A percentile compares a stretch with the other conserved stretches of the same genome.
Evolutionary conservation across 306 rosid genomes (phyloP).

Genomic region (Begonia peltatifolia): DNA sequence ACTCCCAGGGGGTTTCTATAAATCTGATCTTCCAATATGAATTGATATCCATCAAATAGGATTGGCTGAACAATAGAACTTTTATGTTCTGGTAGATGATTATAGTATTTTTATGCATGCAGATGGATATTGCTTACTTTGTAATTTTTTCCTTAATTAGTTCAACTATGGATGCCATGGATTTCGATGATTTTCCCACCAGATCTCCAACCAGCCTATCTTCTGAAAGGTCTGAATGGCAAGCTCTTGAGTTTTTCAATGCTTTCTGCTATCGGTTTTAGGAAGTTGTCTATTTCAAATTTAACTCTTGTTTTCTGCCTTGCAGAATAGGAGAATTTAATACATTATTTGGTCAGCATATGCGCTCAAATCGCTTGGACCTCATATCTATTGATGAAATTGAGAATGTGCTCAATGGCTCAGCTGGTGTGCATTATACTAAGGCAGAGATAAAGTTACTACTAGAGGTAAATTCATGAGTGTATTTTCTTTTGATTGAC

Average conservation of each 20-base stretch:
- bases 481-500: background rate
- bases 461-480: constrained; percentile 44
- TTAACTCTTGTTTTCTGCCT: background rate
- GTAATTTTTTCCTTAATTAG: constrained; percentile 13
- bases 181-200: constrained; percentile 44
- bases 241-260: background rate
- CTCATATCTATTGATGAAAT: constrained; percentile 47
- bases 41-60: background rate
- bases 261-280: background rate
- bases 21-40: background rate
- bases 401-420: constrained; percentile 46
- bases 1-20: no score
- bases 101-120: no score
- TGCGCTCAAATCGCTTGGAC: constrained; percentile 59
- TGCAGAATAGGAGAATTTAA: constrained; percentile 70
- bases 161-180: constrained; percentile 51
- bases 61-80: no score
- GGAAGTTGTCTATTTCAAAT: background rate
- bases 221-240: constrained; percentile 48
- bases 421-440: constrained; percentile 33
- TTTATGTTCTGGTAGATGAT: no score
- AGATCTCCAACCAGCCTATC: constrained; percentile 38
- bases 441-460: constrained; percentile 41
- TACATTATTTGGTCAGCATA: constrained; percentile 69
- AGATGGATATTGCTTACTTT: constrained; percentile 6